phyloP scores from a whole-genome alignment of 2,329 filamentous ascomycete species.

The Ceratocystis lukuohia region DNA sequence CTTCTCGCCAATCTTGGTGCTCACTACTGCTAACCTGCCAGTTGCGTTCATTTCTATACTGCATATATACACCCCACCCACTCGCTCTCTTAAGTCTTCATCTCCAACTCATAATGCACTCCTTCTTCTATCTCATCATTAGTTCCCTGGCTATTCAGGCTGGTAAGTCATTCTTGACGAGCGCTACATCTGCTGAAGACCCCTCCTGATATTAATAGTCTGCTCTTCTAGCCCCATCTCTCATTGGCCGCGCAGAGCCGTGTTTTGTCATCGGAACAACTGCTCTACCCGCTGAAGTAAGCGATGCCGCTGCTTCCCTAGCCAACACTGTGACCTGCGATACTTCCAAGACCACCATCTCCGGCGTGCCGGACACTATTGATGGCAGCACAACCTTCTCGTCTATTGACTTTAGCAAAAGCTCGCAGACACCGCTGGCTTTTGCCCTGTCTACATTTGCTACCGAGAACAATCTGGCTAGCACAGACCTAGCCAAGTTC shows the following conservation, averaged over 20 bases:
- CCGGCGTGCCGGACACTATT: constrained; percentile 42
- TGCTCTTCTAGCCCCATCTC: constrained; percentile 14
- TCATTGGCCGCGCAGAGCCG: constrained; percentile 27
- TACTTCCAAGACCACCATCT: constrained; percentile 34
- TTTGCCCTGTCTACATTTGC: constrained; percentile 43
- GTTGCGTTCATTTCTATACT: constrained; percentile 9
- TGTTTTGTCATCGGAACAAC: constrained; percentile 43
- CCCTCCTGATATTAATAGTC: neutral
- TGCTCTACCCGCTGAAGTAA: constrained; percentile 38
- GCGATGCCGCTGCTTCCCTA: constrained; percentile 31
- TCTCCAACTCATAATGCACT: constrained; percentile 4
- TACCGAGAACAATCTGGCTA: constrained; percentile 36
- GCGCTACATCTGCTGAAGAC: neutral
- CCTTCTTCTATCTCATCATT: constrained; percentile 10
- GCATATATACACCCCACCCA: neutral
- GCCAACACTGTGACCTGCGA: constrained; percentile 37
- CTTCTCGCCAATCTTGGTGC: neutral
- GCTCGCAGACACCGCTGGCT: constrained; percentile 34
- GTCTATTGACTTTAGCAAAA: constrained; percentile 41
- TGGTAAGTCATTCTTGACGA: constrained; percentile 6
- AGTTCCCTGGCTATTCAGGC: constrained; percentile 14
- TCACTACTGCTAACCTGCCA: constrained; percentile 3
- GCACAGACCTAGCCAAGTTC: constrained; percentile 38
- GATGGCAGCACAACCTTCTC: constrained; percentile 39
- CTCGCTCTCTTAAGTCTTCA: neutral